Evolutionary conservation across 345 rosid species (phyloP).

Genomic region (Brassica cretica): DNA sequence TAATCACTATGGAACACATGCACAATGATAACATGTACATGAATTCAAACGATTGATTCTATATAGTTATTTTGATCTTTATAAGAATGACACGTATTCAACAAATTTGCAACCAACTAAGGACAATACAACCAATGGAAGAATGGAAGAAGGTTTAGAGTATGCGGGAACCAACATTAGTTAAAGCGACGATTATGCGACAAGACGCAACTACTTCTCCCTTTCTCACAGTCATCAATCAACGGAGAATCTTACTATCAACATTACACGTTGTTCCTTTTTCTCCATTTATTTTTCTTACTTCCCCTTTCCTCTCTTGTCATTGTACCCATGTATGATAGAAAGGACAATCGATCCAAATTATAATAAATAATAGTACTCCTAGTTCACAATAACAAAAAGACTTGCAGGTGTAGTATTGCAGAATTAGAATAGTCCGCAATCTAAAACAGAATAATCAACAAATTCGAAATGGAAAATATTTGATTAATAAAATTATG

Average conservation of each 20-base stretch:
- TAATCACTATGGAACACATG: not conserved
- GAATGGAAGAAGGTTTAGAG: constrained; percentile 16
- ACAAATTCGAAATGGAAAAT: not conserved
- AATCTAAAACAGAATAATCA: not conserved
- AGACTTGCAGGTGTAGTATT: not conserved
- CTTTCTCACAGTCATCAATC: constrained; percentile 31
- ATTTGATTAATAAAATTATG: not conserved
- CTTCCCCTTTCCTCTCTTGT: constrained; percentile 16
- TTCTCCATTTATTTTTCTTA: constrained; percentile 11
- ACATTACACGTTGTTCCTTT: constrained; percentile 23
- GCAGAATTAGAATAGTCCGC: not conserved
- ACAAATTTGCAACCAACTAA: constrained; percentile 21
- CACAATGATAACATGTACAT: constrained; percentile 9
- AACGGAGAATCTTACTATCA: constrained; percentile 38
- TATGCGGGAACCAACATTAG: constrained; percentile 37
- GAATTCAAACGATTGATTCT: not conserved
- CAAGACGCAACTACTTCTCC: constrained; percentile 40
- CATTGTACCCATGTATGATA: constrained; percentile 21
- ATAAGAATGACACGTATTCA: constrained; percentile 18
- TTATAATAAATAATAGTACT: not conserved
- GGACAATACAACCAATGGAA: constrained; percentile 24
- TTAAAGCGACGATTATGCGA: constrained; percentile 36
- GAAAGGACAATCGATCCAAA: constrained; percentile 12
- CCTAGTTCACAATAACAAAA: not conserved
- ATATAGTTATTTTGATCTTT: not conserved